phyloP scores from a whole-genome alignment of 306 rosid species.

The Myrica gale region DNA sequence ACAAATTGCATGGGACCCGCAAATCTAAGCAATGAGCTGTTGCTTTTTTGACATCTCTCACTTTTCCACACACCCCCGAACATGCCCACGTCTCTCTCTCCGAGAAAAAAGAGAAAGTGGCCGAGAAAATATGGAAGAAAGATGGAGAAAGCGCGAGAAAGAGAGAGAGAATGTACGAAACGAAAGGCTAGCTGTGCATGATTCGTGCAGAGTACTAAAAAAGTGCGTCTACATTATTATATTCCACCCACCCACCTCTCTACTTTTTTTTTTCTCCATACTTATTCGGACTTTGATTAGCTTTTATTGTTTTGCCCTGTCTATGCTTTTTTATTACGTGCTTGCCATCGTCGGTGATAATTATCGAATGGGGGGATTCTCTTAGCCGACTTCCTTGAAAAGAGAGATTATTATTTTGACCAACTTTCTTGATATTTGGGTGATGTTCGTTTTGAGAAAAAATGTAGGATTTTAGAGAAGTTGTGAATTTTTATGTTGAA shows the following conservation, averaged over 20 bases:
- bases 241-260: conserved; percentile 14
- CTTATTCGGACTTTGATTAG: not conserved
- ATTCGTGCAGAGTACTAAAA: conserved; percentile 12
- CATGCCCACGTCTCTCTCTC: not conserved
- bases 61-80: conserved; percentile 10
- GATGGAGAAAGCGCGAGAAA: not conserved
- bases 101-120: not conserved
- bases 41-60: conserved; percentile 49
- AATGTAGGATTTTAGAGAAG: no score
- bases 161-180: conserved; percentile 26
- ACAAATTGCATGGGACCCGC: conserved; percentile 62
- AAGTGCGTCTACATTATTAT: conserved; percentile 23
- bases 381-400: conserved; percentile 10
- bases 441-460: no score
- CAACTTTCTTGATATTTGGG: not conserved
- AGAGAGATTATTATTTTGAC: not conserved
- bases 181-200: conserved; percentile 28
- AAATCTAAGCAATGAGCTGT: conserved; percentile 70
- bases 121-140: conserved; percentile 14
- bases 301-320: not conserved
- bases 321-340: not conserved
- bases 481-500: no score
- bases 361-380: not conserved
- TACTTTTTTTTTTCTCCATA: not conserved
- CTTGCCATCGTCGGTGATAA: conserved; percentile 21